Conservation (phyloP, 495 filamentous ascomycete species). For the Rhizodiscina lignyota region DNA sequence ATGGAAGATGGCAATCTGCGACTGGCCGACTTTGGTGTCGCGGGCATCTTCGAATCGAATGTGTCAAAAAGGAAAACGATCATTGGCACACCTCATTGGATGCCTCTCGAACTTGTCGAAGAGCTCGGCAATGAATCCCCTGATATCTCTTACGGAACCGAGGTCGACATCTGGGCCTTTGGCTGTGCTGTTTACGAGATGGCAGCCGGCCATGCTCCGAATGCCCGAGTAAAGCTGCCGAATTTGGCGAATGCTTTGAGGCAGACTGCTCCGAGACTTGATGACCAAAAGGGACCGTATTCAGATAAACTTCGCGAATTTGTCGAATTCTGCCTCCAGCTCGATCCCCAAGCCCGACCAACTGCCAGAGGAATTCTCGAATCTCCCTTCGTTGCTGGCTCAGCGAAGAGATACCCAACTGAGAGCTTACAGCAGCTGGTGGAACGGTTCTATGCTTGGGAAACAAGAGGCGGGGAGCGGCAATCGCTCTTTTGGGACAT, state of each 20-base stretch:
- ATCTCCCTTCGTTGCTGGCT: slow-evolving; percentile 46
- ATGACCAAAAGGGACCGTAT: slow-evolving; percentile 46
- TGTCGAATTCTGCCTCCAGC: slow-evolving; percentile 63
- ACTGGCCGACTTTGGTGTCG: slow-evolving; percentile 92
- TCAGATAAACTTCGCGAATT: slow-evolving; percentile 60
- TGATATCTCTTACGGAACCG: slow-evolving; percentile 36
- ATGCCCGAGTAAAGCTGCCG: slow-evolving; percentile 20
- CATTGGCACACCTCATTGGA: slow-evolving; percentile 92
- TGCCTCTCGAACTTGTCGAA: slow-evolving; percentile 58
- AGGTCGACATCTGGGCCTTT: slow-evolving; percentile 93
- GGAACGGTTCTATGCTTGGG: slow-evolving; percentile 71
- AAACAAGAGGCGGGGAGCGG: slow-evolving; percentile 64
- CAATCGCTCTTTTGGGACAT: slow-evolving; percentile 64
- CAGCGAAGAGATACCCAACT: slow-evolving; percentile 47
- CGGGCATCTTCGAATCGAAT: slow-evolving; percentile 69
- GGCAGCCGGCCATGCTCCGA: slow-evolving; percentile 74
- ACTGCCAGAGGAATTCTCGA: slow-evolving; percentile 47
- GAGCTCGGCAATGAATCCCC: slow-evolving; percentile 5
- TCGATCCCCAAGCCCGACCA: slow-evolving; percentile 58
- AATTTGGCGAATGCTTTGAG: slow-evolving; percentile 6
- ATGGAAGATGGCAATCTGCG: slow-evolving; percentile 76
- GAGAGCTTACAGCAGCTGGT: slow-evolving; percentile 54
- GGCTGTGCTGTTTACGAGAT: slow-evolving; percentile 84
- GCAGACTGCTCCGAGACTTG: slow-evolving; percentile 42
- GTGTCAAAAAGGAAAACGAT: slow-evolving; percentile 79